These are phyloP conservation scores for Abrus precatorius DNA, from an alignment of 306 rosid genomes.

Conservation along the genomic window DNA sequence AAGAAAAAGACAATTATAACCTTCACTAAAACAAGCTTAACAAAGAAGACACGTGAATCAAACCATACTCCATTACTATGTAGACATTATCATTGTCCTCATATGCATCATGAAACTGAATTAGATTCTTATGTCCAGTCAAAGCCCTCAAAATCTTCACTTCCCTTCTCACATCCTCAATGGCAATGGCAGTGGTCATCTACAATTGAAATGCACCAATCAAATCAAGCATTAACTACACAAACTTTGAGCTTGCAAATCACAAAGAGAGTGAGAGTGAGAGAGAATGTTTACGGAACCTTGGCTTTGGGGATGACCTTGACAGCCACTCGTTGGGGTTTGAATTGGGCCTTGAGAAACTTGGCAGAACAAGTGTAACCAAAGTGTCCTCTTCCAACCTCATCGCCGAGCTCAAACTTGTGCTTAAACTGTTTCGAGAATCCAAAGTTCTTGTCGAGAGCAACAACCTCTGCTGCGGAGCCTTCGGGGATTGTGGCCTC, in stretches of 20 bases:
- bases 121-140: conserved; percentile 82
- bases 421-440: conserved; percentile 79
- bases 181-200: conserved; percentile 97
- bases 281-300: conserved; percentile 48
- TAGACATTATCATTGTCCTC: conserved; percentile 92
- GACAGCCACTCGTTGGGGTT: conserved; percentile 81
- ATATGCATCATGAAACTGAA: conserved; percentile 78
- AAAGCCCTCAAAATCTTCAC: conserved; percentile 93
- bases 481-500: conserved; percentile 76
- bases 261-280: neutral
- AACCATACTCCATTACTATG: conserved; percentile 93
- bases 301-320: conserved; percentile 89
- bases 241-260: neutral
- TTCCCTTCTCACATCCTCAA: conserved; percentile 97
- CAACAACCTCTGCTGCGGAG: conserved; percentile 61
- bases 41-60: conserved; percentile 1
- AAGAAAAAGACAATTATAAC: neutral
- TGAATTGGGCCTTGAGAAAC: conserved; percentile 76
- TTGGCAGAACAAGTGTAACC: conserved; percentile 86
- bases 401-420: conserved; percentile 85
- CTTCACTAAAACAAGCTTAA: conserved; percentile 3
- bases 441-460: conserved; percentile 86
- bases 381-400: conserved; percentile 92
- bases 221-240: conserved; percentile 5
- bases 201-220: conserved; percentile 50